A percentile compares a stretch with the other conserved stretches of the same genome.
Conservation (phyloP, 768 basidiomycete genomes). For the Baorangia bicolor region DNA sequence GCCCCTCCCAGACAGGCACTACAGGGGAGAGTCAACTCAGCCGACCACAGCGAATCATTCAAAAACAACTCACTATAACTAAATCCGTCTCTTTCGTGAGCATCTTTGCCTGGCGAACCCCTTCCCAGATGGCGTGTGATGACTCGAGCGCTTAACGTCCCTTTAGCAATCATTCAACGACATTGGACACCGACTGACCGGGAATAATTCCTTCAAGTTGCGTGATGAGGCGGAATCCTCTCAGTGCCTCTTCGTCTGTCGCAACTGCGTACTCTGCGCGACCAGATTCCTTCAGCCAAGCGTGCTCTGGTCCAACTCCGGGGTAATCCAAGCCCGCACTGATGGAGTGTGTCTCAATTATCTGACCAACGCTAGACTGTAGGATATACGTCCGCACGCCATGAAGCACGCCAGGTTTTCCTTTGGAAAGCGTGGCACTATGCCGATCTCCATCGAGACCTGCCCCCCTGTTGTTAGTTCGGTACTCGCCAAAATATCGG, state of each 20-base stretch:
- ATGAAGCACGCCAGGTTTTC: slow-evolving; percentile 92
- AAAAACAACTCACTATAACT: slow-evolving; percentile 70
- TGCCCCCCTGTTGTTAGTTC: slow-evolving; percentile 11
- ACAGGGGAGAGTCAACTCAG: slow-evolving; percentile 1
- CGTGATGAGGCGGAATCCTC: slow-evolving; percentile 89
- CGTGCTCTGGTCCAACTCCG: slow-evolving; percentile 97
- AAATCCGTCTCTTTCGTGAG: slow-evolving; percentile 83
- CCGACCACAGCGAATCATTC: not conserved
- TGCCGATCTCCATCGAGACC: slow-evolving; percentile 83
- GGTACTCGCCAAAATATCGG: not conserved
- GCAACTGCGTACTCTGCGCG: slow-evolving; percentile 92
- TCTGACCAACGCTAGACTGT: slow-evolving; percentile 86
- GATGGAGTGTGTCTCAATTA: slow-evolving; percentile 96
- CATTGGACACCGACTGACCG: slow-evolving; percentile 44
- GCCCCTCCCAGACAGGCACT: slow-evolving; percentile 94
- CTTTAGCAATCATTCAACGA: slow-evolving; percentile 5
- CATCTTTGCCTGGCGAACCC: slow-evolving; percentile 79
- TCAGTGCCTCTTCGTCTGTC: slow-evolving; percentile 90
- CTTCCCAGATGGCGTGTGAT: slow-evolving; percentile 94
- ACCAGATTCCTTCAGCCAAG: slow-evolving; percentile 93
- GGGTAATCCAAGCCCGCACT: slow-evolving; percentile 96
- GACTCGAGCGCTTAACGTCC: slow-evolving; percentile 76
- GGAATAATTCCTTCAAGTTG: slow-evolving; percentile 98
- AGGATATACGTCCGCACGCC: slow-evolving; percentile 95
- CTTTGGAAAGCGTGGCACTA: slow-evolving; percentile 90